phyloP scores from a whole-genome alignment of 352 stramenopile species.

The Elongisporangium senticosum region DNA sequence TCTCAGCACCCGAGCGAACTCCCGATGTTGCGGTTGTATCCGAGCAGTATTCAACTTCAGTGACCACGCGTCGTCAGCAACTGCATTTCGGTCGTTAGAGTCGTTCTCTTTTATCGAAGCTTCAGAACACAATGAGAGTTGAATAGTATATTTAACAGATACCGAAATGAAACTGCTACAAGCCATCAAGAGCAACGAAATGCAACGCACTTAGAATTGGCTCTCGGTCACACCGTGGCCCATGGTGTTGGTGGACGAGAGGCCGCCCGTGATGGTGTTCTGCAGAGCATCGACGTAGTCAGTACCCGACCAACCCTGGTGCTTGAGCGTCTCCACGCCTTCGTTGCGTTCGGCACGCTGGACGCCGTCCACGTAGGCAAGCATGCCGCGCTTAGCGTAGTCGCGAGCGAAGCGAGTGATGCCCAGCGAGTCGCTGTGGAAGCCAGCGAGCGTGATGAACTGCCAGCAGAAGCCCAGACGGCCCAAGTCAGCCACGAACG shows the following conservation, averaged over 20 bases:
- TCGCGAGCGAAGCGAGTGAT: slow-evolving; percentile 93
- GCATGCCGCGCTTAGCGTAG: slow-evolving; percentile 87
- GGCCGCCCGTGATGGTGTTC: slow-evolving; percentile 93
- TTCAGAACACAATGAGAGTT: neutral
- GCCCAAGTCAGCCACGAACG: slow-evolving; percentile 95
- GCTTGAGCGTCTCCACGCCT: slow-evolving; percentile 94
- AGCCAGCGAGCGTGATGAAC: slow-evolving; percentile 98
- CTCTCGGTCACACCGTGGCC: slow-evolving; percentile 95
- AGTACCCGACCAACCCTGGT: slow-evolving; percentile 97
- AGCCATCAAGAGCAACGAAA: neutral
- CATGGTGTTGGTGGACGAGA: slow-evolving; percentile 97
- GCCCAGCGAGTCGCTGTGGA: slow-evolving; percentile 96
- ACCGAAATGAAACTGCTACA: slow-evolving; percentile 2
- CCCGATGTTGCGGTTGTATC: too few species aligned
- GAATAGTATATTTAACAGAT: slow-evolving; percentile 3
- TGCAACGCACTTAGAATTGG: slow-evolving; percentile 84
- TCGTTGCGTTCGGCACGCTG: slow-evolving; percentile 94
- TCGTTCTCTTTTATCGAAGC: too few species aligned
- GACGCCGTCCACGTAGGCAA: slow-evolving; percentile 97
- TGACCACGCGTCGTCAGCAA: too few species aligned
- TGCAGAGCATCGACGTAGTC: slow-evolving; percentile 95
- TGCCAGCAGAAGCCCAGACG: slow-evolving; percentile 96
- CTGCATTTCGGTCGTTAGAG: too few species aligned
- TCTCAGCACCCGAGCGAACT: too few species aligned
- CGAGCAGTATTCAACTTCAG: too few species aligned